These are phyloP conservation scores for Mortierella sp. DNA, from an alignment of 371 early-diverging fungal species.

Conservation along the genomic window DNA sequence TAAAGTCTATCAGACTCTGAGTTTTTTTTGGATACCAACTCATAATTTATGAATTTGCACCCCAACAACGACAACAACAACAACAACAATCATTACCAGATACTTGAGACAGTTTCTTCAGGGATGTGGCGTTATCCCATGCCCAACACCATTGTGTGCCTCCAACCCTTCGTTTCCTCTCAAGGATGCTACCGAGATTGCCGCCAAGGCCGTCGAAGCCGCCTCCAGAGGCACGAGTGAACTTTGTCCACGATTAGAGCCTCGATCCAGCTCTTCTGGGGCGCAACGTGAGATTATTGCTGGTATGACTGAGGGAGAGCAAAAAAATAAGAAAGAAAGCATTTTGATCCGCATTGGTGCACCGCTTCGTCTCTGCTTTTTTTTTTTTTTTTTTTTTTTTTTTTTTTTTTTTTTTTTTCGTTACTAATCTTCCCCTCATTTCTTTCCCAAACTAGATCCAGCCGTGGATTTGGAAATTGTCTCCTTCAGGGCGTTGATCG, in stretches of 20 bases:
- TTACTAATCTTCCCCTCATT: not conserved
- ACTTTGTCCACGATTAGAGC: constrained; percentile 34
- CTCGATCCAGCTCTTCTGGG: constrained; percentile 1
- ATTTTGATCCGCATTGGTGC: not conserved
- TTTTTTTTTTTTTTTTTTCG: not conserved
- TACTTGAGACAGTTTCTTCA: constrained; percentile 48
- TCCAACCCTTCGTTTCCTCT: constrained; percentile 37
- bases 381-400: not conserved
- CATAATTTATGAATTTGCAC: not conserved
- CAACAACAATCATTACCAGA: too few species aligned
- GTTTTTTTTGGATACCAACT: not conserved
- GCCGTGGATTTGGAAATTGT: constrained; percentile 35
- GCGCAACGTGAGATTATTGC: constrained; percentile 41
- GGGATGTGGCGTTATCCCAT: constrained; percentile 26
- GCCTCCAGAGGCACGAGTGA: constrained; percentile 30
- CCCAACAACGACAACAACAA: not conserved
- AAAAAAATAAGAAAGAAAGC: not conserved
- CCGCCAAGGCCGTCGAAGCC: constrained; percentile 27
- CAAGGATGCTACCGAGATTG: constrained; percentile 42
- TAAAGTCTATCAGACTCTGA: not conserved
- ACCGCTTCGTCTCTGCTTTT: not conserved
- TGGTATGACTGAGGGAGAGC: constrained; percentile 11
- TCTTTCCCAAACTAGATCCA: constrained; percentile 15
- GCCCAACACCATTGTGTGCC: constrained; percentile 35
- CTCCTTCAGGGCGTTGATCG: constrained; percentile 33